Percentiles rank a stretch among this genome's conserved stretches.
Evolutionary conservation across 139 green algal species (phyloP).

Genomic region (Chlorella sp.): DNA sequence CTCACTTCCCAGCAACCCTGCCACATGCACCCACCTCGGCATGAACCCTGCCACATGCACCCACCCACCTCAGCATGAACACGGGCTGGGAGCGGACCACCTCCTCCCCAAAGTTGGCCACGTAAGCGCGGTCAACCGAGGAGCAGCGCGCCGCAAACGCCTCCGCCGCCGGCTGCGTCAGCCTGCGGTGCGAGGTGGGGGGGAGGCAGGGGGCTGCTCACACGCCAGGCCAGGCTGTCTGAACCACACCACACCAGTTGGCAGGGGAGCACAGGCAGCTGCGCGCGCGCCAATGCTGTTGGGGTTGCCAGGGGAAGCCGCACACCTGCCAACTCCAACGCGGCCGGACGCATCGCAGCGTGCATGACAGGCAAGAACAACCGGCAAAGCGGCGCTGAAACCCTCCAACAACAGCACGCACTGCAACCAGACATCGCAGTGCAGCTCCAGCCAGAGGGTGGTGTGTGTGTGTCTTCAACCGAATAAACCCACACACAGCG

Average conservation of each 20-base stretch:
- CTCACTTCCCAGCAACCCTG: too few relatives aligned
- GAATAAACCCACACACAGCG: too few relatives aligned
- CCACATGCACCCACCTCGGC: too few relatives aligned
- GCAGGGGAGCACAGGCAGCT: constrained; percentile 8
- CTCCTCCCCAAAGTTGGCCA: constrained; percentile 93
- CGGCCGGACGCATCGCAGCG: not conserved
- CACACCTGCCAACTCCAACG: not conserved
- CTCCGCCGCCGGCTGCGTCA: constrained; percentile 77
- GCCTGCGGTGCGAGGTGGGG: constrained; percentile 24
- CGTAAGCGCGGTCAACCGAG: constrained; percentile 65
- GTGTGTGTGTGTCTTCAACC: too few relatives aligned
- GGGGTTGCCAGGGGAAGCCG: not conserved
- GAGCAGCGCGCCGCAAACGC: constrained; percentile 54
- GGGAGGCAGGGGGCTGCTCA: too few relatives aligned
- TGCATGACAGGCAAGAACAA: too few relatives aligned
- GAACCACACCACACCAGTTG: constrained; percentile 15
- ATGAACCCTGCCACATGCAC: not conserved
- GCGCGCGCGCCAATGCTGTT: not conserved
- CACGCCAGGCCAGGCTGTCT: not conserved
- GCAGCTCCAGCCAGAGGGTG: too few relatives aligned
- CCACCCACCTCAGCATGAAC: constrained; percentile 60
- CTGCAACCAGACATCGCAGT: too few relatives aligned
- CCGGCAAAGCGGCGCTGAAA: too few relatives aligned
- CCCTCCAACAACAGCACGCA: too few relatives aligned
- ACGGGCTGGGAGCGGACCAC: constrained; percentile 82